Conservation (phyloP, 257 asterid genomes). For the Plantago elongata region DNA sequence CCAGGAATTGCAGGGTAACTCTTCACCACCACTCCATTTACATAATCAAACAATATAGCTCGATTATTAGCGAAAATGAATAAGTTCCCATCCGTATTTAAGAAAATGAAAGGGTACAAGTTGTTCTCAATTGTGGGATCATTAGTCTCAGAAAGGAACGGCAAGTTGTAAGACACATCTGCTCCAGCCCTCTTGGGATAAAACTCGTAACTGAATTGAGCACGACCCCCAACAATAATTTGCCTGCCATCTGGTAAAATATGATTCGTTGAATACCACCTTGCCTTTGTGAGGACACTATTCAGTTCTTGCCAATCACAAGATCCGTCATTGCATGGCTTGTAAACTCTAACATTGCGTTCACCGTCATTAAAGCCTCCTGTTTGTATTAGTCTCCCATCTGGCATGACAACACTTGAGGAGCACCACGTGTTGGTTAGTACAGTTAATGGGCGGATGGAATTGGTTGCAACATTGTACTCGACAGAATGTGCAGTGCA, state of each 20-base stretch:
- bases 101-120: not conserved
- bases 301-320: not conserved
- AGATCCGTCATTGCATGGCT: not conserved
- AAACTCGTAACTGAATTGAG: not conserved
- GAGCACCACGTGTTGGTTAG: constrained; percentile 1
- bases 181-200: not conserved
- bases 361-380: not conserved
- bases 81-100: not conserved
- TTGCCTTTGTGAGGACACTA: not conserved
- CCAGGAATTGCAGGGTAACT: not conserved
- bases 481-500: constrained; percentile 2
- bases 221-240: not conserved
- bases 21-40: not conserved
- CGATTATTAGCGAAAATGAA: not conserved
- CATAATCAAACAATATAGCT: not conserved
- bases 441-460: not conserved
- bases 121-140: not conserved
- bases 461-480: not conserved
- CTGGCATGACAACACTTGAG: not conserved
- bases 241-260: not conserved
- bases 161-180: not conserved
- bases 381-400: not conserved
- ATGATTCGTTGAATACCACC: not conserved
- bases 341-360: not conserved
- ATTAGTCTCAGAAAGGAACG: not conserved